Evolutionary conservation across 1,139 yeast species (phyloP).

Genomic region (Candida albicans): DNA sequence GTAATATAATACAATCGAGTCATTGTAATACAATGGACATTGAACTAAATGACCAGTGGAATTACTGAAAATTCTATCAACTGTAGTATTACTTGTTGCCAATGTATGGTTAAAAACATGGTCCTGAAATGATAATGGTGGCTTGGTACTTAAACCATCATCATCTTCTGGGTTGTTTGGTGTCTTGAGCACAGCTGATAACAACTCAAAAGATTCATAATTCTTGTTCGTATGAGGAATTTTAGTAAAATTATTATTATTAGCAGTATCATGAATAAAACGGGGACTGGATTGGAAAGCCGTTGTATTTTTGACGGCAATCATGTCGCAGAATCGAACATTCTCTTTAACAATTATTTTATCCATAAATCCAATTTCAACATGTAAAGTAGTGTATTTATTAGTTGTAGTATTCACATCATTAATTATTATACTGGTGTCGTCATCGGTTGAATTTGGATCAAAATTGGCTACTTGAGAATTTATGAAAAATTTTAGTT

Average conservation of each 20-base stretch:
- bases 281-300: constrained; percentile 25
- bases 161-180: background rate
- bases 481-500: constrained; percentile 41
- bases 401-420: constrained; percentile 50
- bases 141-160: constrained; percentile 1
- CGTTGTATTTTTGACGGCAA: constrained; percentile 41
- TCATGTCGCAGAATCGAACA: constrained; percentile 46
- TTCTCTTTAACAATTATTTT: constrained; percentile 38
- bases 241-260: background rate
- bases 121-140: background rate
- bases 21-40: constrained; percentile 46
- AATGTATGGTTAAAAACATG: constrained; percentile 5
- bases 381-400: constrained; percentile 48
- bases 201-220: background rate
- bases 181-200: background rate
- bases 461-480: constrained; percentile 27
- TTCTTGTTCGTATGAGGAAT: no score
- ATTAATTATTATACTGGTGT: constrained; percentile 58
- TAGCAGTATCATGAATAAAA: constrained; percentile 8
- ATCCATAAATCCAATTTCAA: constrained; percentile 48
- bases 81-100: constrained; percentile 16
- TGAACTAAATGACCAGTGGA: constrained; percentile 28
- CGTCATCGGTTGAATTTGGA: constrained; percentile 84
- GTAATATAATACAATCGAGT: constrained; percentile 40
- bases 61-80: constrained; percentile 27